These are phyloP conservation scores for Penicillium sp. DNA, from an alignment of 2,329 filamentous ascomycete genomes.

Conservation along the genomic window DNA sequence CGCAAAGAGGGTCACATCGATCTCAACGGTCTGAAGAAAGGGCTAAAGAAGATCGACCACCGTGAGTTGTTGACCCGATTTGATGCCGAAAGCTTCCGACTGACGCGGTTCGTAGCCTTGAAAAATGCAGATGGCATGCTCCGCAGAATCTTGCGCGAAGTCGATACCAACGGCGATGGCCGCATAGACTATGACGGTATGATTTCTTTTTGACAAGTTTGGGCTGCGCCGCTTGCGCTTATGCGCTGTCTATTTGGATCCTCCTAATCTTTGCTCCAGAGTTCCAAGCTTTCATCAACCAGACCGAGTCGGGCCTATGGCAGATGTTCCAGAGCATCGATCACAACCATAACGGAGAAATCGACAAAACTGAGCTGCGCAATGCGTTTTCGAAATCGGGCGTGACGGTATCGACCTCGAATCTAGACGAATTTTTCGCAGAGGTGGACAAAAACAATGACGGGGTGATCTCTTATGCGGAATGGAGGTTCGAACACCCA, in stretches of 20 bases:
- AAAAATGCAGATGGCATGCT: constrained; percentile 91
- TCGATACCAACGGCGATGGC: constrained; percentile 85
- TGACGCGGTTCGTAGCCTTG: constrained; percentile 52
- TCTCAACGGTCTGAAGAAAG: constrained; percentile 78
- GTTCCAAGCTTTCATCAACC: constrained; percentile 83
- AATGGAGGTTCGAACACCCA: constrained; percentile 78
- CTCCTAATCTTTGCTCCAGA: constrained; percentile 55
- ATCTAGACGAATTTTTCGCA: constrained; percentile 80
- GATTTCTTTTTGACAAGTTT: not conserved
- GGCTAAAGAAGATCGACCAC: constrained; percentile 85
- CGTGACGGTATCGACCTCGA: constrained; percentile 72
- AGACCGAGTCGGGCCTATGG: constrained; percentile 81
- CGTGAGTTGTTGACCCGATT: constrained; percentile 57
- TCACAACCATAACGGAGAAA: constrained; percentile 75
- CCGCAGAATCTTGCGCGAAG: constrained; percentile 73
- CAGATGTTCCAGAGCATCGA: constrained; percentile 85
- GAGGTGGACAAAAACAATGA: constrained; percentile 90
- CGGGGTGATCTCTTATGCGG: constrained; percentile 82
- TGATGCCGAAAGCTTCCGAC: constrained; percentile 24
- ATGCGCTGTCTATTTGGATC: not conserved
- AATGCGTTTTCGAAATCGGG: constrained; percentile 76
- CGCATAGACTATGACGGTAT: constrained; percentile 87
- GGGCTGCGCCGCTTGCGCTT: not conserved
- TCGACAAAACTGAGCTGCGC: constrained; percentile 83
- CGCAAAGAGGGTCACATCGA: constrained; percentile 77